Percentiles rank a stretch among this genome's conserved stretches.
These are phyloP conservation scores for Ensete glaucum DNA, from an alignment of 176 grass and related monocot genomes.

Conservation along the genomic window DNA sequence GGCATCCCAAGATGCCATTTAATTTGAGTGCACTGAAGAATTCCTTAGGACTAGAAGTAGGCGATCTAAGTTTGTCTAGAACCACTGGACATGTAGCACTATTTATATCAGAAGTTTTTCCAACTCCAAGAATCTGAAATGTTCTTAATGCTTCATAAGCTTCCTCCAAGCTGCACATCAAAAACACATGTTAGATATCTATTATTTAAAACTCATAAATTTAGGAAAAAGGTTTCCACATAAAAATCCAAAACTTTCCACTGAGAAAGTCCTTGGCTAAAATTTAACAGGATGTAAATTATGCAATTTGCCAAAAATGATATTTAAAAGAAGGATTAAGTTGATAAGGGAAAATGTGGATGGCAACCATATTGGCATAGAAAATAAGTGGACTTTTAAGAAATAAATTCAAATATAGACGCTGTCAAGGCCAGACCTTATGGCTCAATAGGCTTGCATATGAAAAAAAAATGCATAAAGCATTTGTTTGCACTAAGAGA, in stretches of 20 bases:
- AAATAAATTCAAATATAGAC: too few relatives aligned
- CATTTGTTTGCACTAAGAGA: too few relatives aligned
- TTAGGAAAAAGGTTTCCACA: neutral
- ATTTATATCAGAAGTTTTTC: conserved; percentile 10
- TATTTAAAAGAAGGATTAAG: neutral
- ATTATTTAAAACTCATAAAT: neutral
- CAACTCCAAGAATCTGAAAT: conserved; percentile 29
- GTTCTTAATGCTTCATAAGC: conserved; percentile 31
- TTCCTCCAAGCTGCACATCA: conserved; percentile 33
- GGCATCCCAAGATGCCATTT: conserved; percentile 31
- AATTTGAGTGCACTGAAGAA: conserved; percentile 50
- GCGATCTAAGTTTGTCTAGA: conserved; percentile 25
- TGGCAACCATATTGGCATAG: too few relatives aligned
- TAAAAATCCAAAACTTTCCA: neutral
- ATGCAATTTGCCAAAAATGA: neutral
- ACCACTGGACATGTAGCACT: conserved; percentile 21
- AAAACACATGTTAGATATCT: conserved; percentile 8
- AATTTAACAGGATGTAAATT: neutral
- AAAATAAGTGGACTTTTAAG: too few relatives aligned
- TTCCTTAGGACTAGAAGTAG: conserved; percentile 36
- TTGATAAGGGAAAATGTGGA: neutral
- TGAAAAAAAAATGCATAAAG: too few relatives aligned
- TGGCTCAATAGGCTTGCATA: too few relatives aligned
- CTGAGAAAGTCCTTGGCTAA: neutral
- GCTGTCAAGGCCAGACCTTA: too few relatives aligned